These are phyloP conservation scores for Solanum chiquidenum DNA, from an alignment of 257 asterid species.

Conservation along the genomic window DNA sequence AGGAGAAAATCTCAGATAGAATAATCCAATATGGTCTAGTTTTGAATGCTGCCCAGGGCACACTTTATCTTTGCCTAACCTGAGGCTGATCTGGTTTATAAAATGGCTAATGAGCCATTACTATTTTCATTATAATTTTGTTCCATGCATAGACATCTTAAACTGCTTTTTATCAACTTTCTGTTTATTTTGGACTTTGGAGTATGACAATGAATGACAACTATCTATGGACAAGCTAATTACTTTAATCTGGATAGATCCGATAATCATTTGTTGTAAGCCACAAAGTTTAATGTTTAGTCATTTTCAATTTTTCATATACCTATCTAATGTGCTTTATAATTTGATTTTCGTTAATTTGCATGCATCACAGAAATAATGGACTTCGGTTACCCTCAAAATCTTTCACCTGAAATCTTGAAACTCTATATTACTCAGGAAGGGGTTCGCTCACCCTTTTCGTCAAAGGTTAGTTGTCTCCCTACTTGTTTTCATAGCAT, in stretches of 20 bases:
- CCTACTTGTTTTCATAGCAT: not conserved
- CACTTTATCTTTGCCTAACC: not conserved
- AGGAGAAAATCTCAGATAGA: not conserved
- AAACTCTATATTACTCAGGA: slow-evolving; percentile 99
- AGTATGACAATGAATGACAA: not conserved
- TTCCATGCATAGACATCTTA: not conserved
- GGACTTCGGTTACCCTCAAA: slow-evolving; percentile 99
- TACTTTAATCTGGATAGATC: not conserved
- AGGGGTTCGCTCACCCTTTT: slow-evolving; percentile 98
- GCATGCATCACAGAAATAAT: slow-evolving; percentile 64
- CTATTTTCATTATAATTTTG: not conserved
- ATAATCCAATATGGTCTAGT: not conserved
- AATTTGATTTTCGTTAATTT: not conserved
- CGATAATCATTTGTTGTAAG: not conserved
- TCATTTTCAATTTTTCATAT: not conserved
- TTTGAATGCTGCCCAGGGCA: not conserved
- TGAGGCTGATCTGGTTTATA: not conserved
- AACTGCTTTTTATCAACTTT: not conserved
- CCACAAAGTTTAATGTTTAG: not conserved
- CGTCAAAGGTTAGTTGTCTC: slow-evolving; percentile 70
- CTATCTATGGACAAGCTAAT: not conserved
- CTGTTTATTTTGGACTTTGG: not conserved
- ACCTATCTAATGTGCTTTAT: not conserved
- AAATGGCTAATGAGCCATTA: not conserved
- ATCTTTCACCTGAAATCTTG: slow-evolving; percentile 94